Percentiles rank a stretch among this genome's conserved stretches.
phyloP scores from a whole-genome alignment of 106 monocot genomes.

The Cymbidium sinense region DNA sequence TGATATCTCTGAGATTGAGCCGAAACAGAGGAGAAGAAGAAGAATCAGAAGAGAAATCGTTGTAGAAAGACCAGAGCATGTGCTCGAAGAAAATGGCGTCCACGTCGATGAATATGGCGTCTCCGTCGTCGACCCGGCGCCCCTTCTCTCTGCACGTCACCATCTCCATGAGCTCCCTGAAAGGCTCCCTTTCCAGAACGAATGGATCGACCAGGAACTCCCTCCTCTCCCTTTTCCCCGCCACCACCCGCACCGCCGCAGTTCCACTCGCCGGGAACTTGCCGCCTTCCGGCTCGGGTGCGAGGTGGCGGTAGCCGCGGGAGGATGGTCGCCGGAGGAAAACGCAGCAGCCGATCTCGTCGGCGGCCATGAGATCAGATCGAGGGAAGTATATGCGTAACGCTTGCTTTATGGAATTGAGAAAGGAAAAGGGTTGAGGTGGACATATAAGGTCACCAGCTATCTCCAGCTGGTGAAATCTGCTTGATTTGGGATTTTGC shows the following conservation, averaged over 20 bases:
- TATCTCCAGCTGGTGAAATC: background rate
- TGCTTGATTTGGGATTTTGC: background rate
- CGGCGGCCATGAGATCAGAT: background rate
- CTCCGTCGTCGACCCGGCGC: slow-evolving; percentile 1
- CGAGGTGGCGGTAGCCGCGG: slow-evolving; percentile 45
- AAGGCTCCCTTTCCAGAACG: slow-evolving; percentile 51
- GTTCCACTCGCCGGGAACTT: background rate
- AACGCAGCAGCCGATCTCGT: slow-evolving; percentile 36
- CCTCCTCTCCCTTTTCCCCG: slow-evolving; percentile 64
- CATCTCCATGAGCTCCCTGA: slow-evolving; percentile 52
- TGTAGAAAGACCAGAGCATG: slow-evolving; percentile 65
- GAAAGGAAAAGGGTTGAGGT: no score
- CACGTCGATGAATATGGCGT: slow-evolving; percentile 51
- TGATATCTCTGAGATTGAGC: slow-evolving; percentile 61
- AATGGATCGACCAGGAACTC: slow-evolving; percentile 58
- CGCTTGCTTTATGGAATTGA: no score
- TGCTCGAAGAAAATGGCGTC: slow-evolving; percentile 83
- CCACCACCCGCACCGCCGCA: slow-evolving; percentile 52
- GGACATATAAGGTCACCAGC: background rate
- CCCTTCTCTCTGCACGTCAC: slow-evolving; percentile 16
- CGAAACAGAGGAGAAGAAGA: slow-evolving; percentile 35
- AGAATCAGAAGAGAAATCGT: slow-evolving; percentile 20
- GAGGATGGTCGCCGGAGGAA: slow-evolving; percentile 44
- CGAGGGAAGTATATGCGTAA: no score
- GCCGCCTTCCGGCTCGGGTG: slow-evolving; percentile 5